Evolutionary conservation across 345 rosid species (phyloP).

Genomic region (Arabis alpina): DNA sequence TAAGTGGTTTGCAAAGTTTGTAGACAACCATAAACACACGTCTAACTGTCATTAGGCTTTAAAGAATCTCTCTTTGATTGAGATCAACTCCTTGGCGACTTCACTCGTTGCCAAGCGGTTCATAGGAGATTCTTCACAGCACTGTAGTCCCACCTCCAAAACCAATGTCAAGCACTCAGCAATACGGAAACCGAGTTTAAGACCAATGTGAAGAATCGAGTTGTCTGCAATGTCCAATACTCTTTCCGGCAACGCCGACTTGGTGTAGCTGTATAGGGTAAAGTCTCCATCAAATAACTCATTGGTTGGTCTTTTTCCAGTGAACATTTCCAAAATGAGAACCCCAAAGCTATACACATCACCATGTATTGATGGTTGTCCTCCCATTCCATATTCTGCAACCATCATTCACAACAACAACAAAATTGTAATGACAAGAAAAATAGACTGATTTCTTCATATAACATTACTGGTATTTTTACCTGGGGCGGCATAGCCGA

Average conservation of each 20-base stretch:
- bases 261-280: conserved; percentile 30
- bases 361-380: conserved; percentile 37
- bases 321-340: conserved; percentile 26
- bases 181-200: not conserved
- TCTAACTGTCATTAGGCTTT: not conserved
- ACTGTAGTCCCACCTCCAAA: conserved; percentile 37
- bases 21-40: not conserved
- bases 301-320: conserved; percentile 43
- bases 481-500: conserved; percentile 41
- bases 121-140: conserved; percentile 38
- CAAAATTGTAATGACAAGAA: not conserved
- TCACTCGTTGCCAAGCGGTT: conserved; percentile 30
- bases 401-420: not conserved
- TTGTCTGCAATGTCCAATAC: conserved; percentile 29
- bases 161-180: conserved; percentile 14
- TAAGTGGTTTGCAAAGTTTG: not conserved
- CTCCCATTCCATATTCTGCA: conserved; percentile 47
- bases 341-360: conserved; percentile 33
- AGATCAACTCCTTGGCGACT: conserved; percentile 16
- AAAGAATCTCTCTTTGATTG: conserved; percentile 25
- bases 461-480: conserved; percentile 2
- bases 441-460: not conserved
- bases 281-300: conserved; percentile 33
- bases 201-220: conserved; percentile 9
- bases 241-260: conserved; percentile 32